A percentile compares a stretch with the other conserved stretches of the same genome.
Evolutionary conservation across 2,329 filamentous ascomycete species (phyloP).

Genomic region (Metarhizium brunneum): DNA sequence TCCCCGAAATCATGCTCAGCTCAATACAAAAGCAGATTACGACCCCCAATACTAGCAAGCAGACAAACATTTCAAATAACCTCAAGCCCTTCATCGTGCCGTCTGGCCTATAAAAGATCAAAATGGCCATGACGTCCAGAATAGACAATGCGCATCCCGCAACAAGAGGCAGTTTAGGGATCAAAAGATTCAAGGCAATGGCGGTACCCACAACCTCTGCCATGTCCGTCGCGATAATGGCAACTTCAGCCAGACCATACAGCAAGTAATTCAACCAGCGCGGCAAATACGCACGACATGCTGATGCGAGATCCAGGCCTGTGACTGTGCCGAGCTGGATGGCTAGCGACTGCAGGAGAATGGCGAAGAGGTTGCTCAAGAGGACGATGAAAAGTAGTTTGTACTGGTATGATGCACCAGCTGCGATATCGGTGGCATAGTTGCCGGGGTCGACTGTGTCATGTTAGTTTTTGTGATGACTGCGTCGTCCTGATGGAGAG

Average conservation of each 20-base stretch:
- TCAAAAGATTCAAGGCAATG: slow-evolving; percentile 58
- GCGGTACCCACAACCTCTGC: slow-evolving; percentile 65
- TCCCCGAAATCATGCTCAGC: slow-evolving; percentile 48
- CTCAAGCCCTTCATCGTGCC: slow-evolving; percentile 50
- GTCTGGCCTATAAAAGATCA: slow-evolving; percentile 55
- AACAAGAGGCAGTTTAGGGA: slow-evolving; percentile 54
- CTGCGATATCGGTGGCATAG: slow-evolving; percentile 61
- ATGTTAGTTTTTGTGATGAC: background rate
- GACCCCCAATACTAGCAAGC: slow-evolving; percentile 55
- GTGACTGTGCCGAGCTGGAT: slow-evolving; percentile 63
- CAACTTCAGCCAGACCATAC: slow-evolving; percentile 54
- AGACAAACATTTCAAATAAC: slow-evolving; percentile 56
- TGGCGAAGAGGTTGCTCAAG: slow-evolving; percentile 61
- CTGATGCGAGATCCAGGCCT: slow-evolving; percentile 56
- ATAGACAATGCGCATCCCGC: slow-evolving; percentile 62
- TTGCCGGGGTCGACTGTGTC: slow-evolving; percentile 50
- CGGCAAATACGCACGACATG: slow-evolving; percentile 56
- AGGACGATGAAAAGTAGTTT: slow-evolving; percentile 59
- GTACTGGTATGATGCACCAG: slow-evolving; percentile 57
- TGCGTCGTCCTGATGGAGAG: too few species aligned
- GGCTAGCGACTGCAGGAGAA: slow-evolving; percentile 58
- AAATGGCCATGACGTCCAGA: slow-evolving; percentile 56
- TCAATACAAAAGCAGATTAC: slow-evolving; percentile 64
- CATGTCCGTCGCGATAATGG: slow-evolving; percentile 64
- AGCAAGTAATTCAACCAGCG: slow-evolving; percentile 54